A percentile compares a stretch with the other conserved stretches of the same genome.
phyloP scores from a whole-genome alignment of 2,329 filamentous ascomycete species.

The Penicillium corylophilum region DNA sequence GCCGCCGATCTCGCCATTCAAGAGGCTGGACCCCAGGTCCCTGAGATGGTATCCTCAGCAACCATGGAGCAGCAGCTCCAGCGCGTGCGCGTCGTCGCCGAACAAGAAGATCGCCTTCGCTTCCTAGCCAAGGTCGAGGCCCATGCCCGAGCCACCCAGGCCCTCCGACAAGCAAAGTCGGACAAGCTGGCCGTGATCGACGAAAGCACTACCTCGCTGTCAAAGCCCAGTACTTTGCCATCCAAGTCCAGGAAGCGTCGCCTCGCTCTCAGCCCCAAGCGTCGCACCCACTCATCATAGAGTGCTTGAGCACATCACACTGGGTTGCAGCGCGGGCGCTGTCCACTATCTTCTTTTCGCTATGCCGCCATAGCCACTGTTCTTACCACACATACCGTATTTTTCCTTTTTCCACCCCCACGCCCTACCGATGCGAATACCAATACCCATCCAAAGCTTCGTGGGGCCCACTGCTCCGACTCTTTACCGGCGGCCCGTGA shows the following conservation, averaged over 20 bases:
- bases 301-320: background rate
- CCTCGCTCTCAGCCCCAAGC: slow-evolving; percentile 25
- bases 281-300: slow-evolving; percentile 26
- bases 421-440: background rate
- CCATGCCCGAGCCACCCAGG: slow-evolving; percentile 42
- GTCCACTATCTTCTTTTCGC: slow-evolving; percentile 8
- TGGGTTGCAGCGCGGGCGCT: slow-evolving; percentile 24
- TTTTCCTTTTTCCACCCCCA: slow-evolving; percentile 1
- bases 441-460: slow-evolving; percentile 1
- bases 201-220: slow-evolving; percentile 22
- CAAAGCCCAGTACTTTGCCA: slow-evolving; percentile 24
- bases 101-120: slow-evolving; percentile 39
- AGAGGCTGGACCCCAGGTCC: slow-evolving; percentile 25
- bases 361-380: slow-evolving; percentile 6
- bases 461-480: background rate
- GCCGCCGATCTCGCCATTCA: slow-evolving; percentile 29
- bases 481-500: slow-evolving; percentile 8
- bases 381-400: background rate
- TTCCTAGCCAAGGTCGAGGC: slow-evolving; percentile 44
- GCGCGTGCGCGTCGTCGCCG: slow-evolving; percentile 35
- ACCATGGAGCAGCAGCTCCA: slow-evolving; percentile 43
- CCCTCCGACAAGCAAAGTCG: slow-evolving; percentile 36
- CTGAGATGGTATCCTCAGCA: slow-evolving; percentile 26
- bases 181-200: slow-evolving; percentile 27
- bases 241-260: slow-evolving; percentile 33